These are phyloP conservation scores for Lycium barbarum DNA, from an alignment of 257 asterid genomes.

Conservation along the genomic window DNA sequence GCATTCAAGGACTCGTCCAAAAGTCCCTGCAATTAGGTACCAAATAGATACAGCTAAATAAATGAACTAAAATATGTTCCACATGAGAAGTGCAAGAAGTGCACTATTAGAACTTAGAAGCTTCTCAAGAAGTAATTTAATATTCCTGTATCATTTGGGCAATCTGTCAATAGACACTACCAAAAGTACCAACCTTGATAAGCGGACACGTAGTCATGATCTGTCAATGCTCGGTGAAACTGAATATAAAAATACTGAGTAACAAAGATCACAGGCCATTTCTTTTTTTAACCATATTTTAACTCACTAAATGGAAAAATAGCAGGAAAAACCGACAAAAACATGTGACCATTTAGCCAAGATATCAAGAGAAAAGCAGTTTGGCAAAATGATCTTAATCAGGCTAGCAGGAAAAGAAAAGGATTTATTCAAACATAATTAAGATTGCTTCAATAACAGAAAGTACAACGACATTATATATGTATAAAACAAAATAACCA, in stretches of 20 bases:
- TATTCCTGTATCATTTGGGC: slow-evolving; percentile 4
- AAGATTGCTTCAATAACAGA: background rate
- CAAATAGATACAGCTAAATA: background rate
- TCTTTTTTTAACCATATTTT: background rate
- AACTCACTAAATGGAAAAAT: slow-evolving; percentile 65
- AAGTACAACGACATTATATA: background rate
- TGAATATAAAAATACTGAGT: background rate
- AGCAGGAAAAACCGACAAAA: slow-evolving; percentile 77
- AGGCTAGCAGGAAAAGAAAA: background rate
- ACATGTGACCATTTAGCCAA: slow-evolving; percentile 59
- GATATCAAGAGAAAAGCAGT: slow-evolving; percentile 59
- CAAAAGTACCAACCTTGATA: slow-evolving; percentile 16
- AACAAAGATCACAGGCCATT: slow-evolving; percentile 1
- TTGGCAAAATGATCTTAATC: background rate
- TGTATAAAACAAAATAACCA: background rate
- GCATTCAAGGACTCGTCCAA: slow-evolving; percentile 94
- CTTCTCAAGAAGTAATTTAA: background rate
- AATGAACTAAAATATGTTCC: slow-evolving; percentile 8
- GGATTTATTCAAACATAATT: slow-evolving; percentile 1
- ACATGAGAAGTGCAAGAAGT: background rate
- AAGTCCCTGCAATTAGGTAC: slow-evolving; percentile 74
- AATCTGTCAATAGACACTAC: background rate
- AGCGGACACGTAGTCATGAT: background rate
- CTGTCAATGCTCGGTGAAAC: slow-evolving; percentile 19
- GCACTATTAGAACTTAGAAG: background rate